Percentiles rank a stretch among this genome's conserved stretches.
Evolutionary conservation across 768 basidiomycete species (phyloP).

Genomic region (Serendipita indica): DNA sequence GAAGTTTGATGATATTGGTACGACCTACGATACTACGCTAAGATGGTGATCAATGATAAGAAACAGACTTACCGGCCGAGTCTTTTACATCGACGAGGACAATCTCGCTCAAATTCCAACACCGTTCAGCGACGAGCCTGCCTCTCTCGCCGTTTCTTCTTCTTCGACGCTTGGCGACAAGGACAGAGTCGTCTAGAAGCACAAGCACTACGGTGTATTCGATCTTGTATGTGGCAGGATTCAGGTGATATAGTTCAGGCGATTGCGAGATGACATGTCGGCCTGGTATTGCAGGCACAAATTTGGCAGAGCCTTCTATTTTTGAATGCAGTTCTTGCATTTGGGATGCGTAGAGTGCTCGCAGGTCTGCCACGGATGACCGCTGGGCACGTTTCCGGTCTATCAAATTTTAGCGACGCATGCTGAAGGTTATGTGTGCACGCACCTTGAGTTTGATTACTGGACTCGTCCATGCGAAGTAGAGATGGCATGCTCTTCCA

Average conservation of each 20-base stretch:
- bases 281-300: slow-evolving; percentile 80
- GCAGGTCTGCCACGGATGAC: slow-evolving; percentile 91
- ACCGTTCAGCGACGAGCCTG: slow-evolving; percentile 81
- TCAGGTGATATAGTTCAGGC: slow-evolving; percentile 67
- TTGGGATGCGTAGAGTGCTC: slow-evolving; percentile 86
- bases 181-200: slow-evolving; percentile 76
- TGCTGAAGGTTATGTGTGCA: slow-evolving; percentile 24
- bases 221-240: slow-evolving; percentile 89
- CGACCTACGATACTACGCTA: slow-evolving; percentile 30
- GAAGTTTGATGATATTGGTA: slow-evolving; percentile 94
- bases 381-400: slow-evolving; percentile 51
- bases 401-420: slow-evolving; percentile 15
- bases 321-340: slow-evolving; percentile 80
- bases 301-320: slow-evolving; percentile 91
- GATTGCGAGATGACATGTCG: slow-evolving; percentile 83
- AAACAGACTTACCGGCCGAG: slow-evolving; percentile 50
- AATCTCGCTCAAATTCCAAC: slow-evolving; percentile 90
- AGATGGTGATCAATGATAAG: slow-evolving; percentile 8
- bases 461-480: slow-evolving; percentile 73
- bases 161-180: slow-evolving; percentile 68
- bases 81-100: slow-evolving; percentile 93
- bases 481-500: slow-evolving; percentile 94
- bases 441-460: slow-evolving; percentile 41
- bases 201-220: slow-evolving; percentile 80
- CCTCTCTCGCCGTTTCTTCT: slow-evolving; percentile 43